Conservation (phyloP, 2,329 filamentous ascomycete genomes). For the Boeremia exigua region DNA sequence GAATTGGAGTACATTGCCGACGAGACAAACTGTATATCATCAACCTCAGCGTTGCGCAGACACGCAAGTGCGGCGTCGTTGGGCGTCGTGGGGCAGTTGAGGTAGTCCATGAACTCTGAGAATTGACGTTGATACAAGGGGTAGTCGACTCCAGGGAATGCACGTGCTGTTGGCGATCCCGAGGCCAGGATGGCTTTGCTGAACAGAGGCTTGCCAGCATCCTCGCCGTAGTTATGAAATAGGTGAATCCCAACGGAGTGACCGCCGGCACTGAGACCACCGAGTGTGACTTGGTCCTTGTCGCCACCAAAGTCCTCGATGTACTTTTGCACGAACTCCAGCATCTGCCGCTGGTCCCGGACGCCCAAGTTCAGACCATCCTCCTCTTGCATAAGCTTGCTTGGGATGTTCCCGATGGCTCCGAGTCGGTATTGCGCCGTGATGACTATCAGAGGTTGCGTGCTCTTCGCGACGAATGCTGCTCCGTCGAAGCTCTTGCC, state of each 20-base stretch:
- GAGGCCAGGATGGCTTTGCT: slow-evolving; percentile 43
- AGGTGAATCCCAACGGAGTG: slow-evolving; percentile 46
- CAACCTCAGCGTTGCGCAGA: slow-evolving; percentile 47
- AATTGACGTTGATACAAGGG: slow-evolving; percentile 41
- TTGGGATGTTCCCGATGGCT: slow-evolving; percentile 43
- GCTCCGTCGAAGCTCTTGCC: slow-evolving; percentile 44
- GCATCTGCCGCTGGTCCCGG: slow-evolving; percentile 36
- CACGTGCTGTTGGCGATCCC: slow-evolving; percentile 43
- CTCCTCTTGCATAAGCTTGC: slow-evolving; percentile 42
- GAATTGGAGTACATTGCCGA: slow-evolving; percentile 49
- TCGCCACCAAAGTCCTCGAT: slow-evolving; percentile 49
- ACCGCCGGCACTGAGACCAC: slow-evolving; percentile 50
- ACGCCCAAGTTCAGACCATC: slow-evolving; percentile 44
- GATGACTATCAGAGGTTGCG: slow-evolving; percentile 41
- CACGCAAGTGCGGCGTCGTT: slow-evolving; percentile 47
- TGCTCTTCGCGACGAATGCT: slow-evolving; percentile 40
- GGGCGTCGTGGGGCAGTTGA: slow-evolving; percentile 35
- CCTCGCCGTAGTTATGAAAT: slow-evolving; percentile 46
- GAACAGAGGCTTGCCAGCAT: slow-evolving; percentile 40
- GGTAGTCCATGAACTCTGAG: slow-evolving; percentile 36
- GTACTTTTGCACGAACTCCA: slow-evolving; percentile 51
- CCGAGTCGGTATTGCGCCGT: slow-evolving; percentile 46
- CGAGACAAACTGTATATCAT: slow-evolving; percentile 49
- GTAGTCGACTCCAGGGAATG: slow-evolving; percentile 43
- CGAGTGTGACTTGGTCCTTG: slow-evolving; percentile 48